Percentiles rank a stretch among this genome's conserved stretches.
Evolutionary conservation across 1,284 basidiomycete species (phyloP).

Genomic region (Dichomitus squalens): DNA sequence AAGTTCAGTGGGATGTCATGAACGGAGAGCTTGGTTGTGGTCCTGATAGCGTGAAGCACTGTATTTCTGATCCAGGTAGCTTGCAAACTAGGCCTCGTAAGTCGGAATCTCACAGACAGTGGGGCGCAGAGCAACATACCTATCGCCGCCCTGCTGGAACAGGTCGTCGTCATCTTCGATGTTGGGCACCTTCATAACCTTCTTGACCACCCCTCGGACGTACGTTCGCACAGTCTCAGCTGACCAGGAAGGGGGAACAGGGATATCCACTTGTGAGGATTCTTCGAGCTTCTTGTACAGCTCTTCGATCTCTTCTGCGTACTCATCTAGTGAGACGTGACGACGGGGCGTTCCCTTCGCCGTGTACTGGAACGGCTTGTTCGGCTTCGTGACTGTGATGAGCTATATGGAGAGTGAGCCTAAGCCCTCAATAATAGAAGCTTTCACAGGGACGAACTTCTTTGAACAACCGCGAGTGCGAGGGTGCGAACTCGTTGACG

Average conservation of each 20-base stretch:
- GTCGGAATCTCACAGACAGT: not conserved
- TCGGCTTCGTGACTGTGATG: constrained; percentile 30
- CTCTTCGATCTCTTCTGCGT: constrained; percentile 33
- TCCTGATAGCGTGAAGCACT: constrained; percentile 29
- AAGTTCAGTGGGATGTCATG: constrained; percentile 29
- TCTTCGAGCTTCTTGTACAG: constrained; percentile 33
- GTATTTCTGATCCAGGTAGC: constrained; percentile 41
- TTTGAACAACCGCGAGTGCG: constrained; percentile 43
- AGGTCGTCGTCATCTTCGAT: constrained; percentile 14
- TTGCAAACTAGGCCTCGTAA: constrained; percentile 30
- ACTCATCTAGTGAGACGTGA: constrained; percentile 32
- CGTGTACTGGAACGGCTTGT: constrained; percentile 36
- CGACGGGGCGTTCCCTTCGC: constrained; percentile 36
- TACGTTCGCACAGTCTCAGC: constrained; percentile 19
- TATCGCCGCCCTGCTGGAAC: constrained; percentile 41
- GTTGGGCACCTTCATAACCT: constrained; percentile 22
- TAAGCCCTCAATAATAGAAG: not conserved
- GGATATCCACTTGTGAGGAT: constrained; percentile 22
- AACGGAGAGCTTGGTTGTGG: constrained; percentile 16
- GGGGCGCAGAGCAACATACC: constrained; percentile 20
- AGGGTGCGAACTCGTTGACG: constrained; percentile 40
- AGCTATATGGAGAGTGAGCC: constrained; percentile 24
- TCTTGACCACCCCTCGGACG: constrained; percentile 28
- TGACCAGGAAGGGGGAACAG: constrained; percentile 29
- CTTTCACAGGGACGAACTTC: constrained; percentile 13